Evolutionary conservation across 805 yeast genomes (phyloP), one percentile per base, ranked within the genome.

Genomic region (Wickerhamomyces sydowiorum): DNA sequence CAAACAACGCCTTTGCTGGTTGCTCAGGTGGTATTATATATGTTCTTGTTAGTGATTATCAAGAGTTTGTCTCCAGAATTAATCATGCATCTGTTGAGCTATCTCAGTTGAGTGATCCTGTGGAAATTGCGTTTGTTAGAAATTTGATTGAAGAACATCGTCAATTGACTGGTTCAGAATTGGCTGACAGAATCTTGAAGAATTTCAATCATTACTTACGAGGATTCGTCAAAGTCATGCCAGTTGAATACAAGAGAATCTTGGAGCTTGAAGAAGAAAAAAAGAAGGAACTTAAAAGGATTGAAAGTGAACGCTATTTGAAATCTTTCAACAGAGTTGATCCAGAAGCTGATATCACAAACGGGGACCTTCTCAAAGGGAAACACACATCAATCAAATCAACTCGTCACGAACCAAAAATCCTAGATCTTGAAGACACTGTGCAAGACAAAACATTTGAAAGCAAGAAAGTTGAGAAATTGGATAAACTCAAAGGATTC

Each of bases 1-100:
- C 97, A 49, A 83, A 89, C 62, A 96, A 86, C 47, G 73, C 74
- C 4, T 68, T 81, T 46, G 96, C 99, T 43, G 99, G 99, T 73
- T 93, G 93, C 85, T 90, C 97, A 55, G 99, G 99, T 68, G 99
- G 99, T 79, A 91, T 93, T 64, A 95, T 96, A 14, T 91, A 91
- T 60, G 97, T 95, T 46, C 74, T 91, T 55, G 96, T 90, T 56
- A 86, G 91, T 72, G 97, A 93, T 39, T 61, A 60, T 48, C 96
- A 90, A 61, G 96, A 89, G 61, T 90, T 91, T 58, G 72, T 72
- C 47, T 78, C 80, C 48, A 82, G 82, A 65, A 88, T 87, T 52
- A 91, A 91, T 68, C 60, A 66, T 34, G 91, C 83, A 52, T 80
- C 87, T 52, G 91, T 93, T 51, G 96, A 85, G 56, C 75, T 93